These are phyloP conservation scores for Ampelomyces quisqualis DNA, from an alignment of 2,329 filamentous ascomycete species.

Conservation along the genomic window DNA sequence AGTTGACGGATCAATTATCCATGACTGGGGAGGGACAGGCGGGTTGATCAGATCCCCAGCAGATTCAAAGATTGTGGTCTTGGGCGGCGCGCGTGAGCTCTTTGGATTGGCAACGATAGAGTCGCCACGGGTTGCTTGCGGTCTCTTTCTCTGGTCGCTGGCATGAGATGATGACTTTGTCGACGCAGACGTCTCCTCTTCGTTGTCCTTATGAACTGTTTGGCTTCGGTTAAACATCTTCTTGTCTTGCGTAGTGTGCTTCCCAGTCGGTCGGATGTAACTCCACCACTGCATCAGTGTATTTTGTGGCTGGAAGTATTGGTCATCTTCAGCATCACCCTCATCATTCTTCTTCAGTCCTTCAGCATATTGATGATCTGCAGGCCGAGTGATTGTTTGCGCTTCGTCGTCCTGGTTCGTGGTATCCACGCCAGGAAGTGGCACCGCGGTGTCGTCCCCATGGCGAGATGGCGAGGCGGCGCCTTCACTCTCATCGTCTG, in stretches of 20 bases:
- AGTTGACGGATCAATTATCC: slow-evolving; percentile 77
- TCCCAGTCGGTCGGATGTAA: slow-evolving; percentile 67
- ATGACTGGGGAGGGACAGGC: slow-evolving; percentile 77
- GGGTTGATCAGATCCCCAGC: slow-evolving; percentile 91
- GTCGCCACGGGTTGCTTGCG: slow-evolving; percentile 52
- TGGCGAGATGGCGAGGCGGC: slow-evolving; percentile 34
- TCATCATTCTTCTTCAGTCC: slow-evolving; percentile 29
- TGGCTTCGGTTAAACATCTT: slow-evolving; percentile 48
- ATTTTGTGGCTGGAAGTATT: slow-evolving; percentile 39
- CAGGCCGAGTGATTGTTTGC: slow-evolving; percentile 45
- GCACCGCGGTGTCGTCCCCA: slow-evolving; percentile 58
- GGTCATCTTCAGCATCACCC: slow-evolving; percentile 12
- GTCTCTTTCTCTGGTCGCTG: slow-evolving; percentile 39
- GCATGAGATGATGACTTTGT: slow-evolving; percentile 18
- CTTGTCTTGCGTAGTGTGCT: slow-evolving; percentile 70
- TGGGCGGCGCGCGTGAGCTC: slow-evolving; percentile 70
- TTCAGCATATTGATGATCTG: slow-evolving; percentile 36
- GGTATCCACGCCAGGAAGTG: slow-evolving; percentile 67
- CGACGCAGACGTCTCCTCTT: slow-evolving; percentile 12
- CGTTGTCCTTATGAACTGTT: slow-evolving; percentile 30
- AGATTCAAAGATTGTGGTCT: slow-evolving; percentile 91
- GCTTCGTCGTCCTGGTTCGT: slow-evolving; percentile 64
- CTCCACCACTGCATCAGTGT: slow-evolving; percentile 63
- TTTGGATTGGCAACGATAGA: slow-evolving; percentile 51
- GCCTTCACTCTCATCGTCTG: slow-evolving; percentile 32